Evolutionary conservation across 2,329 filamentous ascomycete species (phyloP), one percentile per base, ranked within the genome.

Genomic region (Ophiosphaerella korrae): DNA sequence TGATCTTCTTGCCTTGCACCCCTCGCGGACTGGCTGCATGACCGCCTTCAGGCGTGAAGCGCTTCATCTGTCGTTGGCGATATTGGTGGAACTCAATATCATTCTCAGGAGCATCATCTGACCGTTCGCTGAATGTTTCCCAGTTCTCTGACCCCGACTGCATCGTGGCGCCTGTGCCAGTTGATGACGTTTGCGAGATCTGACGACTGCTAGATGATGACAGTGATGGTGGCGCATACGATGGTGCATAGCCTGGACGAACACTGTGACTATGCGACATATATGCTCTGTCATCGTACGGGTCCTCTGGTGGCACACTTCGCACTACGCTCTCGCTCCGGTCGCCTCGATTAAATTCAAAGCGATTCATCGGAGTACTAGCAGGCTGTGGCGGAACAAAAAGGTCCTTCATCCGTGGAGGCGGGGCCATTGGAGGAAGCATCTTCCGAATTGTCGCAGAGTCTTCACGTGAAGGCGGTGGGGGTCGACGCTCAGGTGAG

Each of bases 101-200:
- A 21, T 63, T 65, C 57, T 75, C 74, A 0, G 82, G 80, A 64
- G 91, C 53, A 0, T 87, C 84, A 65, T 91, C 88, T 54, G 88
- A 91, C 59, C 83, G 85, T 71, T 96, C 90, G 63, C 94, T 92
- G 65, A 94, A 97, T 8, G 92, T 96, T 75, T 97, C 93, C 93
- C 93, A 97, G 72, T 97, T 97, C 75, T 97, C 93, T 3, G 90
- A 96, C 1, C 90, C 90, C 5, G 89, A 91, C 23, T 89, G 81
- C 18, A 81, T 82, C 1, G 88, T 90, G n/a, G 77, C 77, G 18
- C 78, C 75, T 5, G 63, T 72, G 14, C 63, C 64, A 18, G 63
- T 72, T 2, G 71, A 73, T 1, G 90, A 92, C 1, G 88, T 87
- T 40, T 63, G 60, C n/a, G 88, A 90, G 13, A 88, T 86, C 63